A percentile compares a stretch with the other conserved stretches of the same genome.
phyloP scores from a whole-genome alignment of 352 stramenopile species.

The Elongisporangium senticosum region DNA sequence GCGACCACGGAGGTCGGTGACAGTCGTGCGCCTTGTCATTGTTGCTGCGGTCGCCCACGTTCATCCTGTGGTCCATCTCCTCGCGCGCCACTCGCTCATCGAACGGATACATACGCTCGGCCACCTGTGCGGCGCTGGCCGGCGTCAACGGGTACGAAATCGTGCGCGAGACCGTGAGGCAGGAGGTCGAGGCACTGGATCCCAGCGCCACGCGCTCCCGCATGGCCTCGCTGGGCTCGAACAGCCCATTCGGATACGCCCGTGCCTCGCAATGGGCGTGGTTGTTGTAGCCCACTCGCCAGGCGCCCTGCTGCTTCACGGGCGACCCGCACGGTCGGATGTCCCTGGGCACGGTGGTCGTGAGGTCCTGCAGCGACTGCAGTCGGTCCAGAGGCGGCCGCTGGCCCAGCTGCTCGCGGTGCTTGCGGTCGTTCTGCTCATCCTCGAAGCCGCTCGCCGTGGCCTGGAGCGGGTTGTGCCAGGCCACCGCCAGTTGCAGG shows the following conservation, averaged over 20 bases:
- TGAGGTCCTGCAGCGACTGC: constrained; percentile 35
- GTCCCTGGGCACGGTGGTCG: constrained; percentile 41
- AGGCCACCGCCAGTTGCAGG: constrained; percentile 26
- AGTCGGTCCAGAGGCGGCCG: constrained; percentile 47
- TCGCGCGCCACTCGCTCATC: constrained; percentile 14
- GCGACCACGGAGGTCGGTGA: constrained; percentile 17
- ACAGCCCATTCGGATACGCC: constrained; percentile 30
- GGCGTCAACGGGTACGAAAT: constrained; percentile 24
- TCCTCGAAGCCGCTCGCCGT: constrained; percentile 23
- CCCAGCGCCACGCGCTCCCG: constrained; percentile 17
- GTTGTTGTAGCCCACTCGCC: constrained; percentile 48
- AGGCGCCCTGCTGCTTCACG: constrained; percentile 17
- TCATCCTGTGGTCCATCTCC: constrained; percentile 14
- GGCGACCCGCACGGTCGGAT: constrained; percentile 7
- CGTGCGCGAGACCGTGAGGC: constrained; percentile 5
- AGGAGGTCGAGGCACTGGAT: background rate
- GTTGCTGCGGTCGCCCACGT: background rate
- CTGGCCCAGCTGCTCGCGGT: constrained; percentile 35
- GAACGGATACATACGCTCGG: constrained; percentile 11
- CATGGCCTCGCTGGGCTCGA: constrained; percentile 36
- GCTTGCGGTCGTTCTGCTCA: constrained; percentile 49
- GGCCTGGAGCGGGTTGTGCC: constrained; percentile 8
- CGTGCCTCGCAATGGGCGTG: constrained; percentile 12
- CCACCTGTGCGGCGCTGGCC: constrained; percentile 6
- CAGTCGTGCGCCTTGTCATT: background rate